Base-by-base conservation (phyloP, 2,329 filamentous ascomycete genomes). In the Cordyceps pruinosa region DNA sequence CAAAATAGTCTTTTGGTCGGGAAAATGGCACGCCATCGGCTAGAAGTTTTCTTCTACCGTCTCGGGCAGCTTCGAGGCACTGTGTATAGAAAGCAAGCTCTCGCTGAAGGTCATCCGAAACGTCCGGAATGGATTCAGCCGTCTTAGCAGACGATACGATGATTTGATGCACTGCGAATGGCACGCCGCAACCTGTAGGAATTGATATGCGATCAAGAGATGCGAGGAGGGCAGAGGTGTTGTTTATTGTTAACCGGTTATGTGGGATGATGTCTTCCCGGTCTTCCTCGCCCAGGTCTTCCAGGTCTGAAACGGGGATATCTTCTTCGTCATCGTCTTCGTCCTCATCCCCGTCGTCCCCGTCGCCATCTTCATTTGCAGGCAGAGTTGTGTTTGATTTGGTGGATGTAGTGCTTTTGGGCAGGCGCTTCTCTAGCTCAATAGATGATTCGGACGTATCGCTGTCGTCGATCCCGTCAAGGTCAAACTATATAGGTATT, bases 171-270 rank as follows among this genome's bases (percentile, higher is more conserved):
- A 87, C 84, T 61, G 86, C 87, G 75, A 99, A 99, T 45, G 88
- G 81, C 21, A 89, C 84, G 62, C 82, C 80, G 56, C 82, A 79
- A 64, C 78, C 77, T 56, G 83, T 83, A 15, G 88, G 84, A 53
- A 94, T 77, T 41, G 71, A 63, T 70, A 95, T 90, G 65, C 92
- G 90, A 68, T 88, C 88, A 61, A 95, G 81, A 13, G 90, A 85
- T 64, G 89, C 80, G 63, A 84, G 83, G 52, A 99, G 88, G 34
- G 93, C 94, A 63, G 89, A 79, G 55, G 89, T 92, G 77, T 99
- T 99, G 82, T 99, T 97, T 77, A 97, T 97, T 54, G 92, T 97
- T 63, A 97, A 86, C 66, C 91, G 89, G 70, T 94, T 90, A 75
- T 96, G 89, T 17, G 91, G 90, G 60, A 96, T 84, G 41, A 96